Conservation (phyloP, 2,329 filamentous ascomycete genomes). For the Corinectria fuckeliana region DNA sequence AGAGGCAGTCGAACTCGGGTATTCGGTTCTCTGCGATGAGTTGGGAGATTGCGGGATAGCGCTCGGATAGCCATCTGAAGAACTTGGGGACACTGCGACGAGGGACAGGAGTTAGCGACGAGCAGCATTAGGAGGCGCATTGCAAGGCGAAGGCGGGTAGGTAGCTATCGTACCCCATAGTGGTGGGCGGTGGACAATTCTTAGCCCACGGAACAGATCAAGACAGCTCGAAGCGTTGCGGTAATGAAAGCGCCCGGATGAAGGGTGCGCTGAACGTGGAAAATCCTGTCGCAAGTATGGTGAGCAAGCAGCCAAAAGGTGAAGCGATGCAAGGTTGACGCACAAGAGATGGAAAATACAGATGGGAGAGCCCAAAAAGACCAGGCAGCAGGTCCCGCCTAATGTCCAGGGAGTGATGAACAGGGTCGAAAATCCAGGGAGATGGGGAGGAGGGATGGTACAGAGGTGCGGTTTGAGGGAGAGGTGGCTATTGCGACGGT, state of each 20-base stretch:
- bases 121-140: not conserved
- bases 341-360: slow-evolving; percentile 13
- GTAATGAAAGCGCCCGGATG: slow-evolving; percentile 20
- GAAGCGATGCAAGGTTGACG: slow-evolving; percentile 5
- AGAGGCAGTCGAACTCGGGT: slow-evolving; percentile 97
- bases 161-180: slow-evolving; percentile 41
- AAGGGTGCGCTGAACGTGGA: slow-evolving; percentile 27
- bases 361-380: not conserved
- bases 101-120: slow-evolving; percentile 26
- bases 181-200: slow-evolving; percentile 27
- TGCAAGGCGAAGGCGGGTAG: slow-evolving; percentile 12
- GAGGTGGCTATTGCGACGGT: slow-evolving; percentile 25
- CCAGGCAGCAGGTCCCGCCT: slow-evolving; percentile 9
- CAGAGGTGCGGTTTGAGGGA: not conserved
- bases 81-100: slow-evolving; percentile 76
- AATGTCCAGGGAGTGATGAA: slow-evolving; percentile 14
- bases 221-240: slow-evolving; percentile 8
- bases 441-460: not conserved
- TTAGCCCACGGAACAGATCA: slow-evolving; percentile 29
- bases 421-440: slow-evolving; percentile 11
- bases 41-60: slow-evolving; percentile 98
- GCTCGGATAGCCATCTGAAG: slow-evolving; percentile 99
- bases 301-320: slow-evolving; percentile 3
- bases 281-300: slow-evolving; percentile 27
- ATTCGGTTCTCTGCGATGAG: slow-evolving; percentile 98